These are phyloP conservation scores for Metschnikowia drakensbergensis DNA, from an alignment of 805 yeast genomes.

Conservation along the genomic window DNA sequence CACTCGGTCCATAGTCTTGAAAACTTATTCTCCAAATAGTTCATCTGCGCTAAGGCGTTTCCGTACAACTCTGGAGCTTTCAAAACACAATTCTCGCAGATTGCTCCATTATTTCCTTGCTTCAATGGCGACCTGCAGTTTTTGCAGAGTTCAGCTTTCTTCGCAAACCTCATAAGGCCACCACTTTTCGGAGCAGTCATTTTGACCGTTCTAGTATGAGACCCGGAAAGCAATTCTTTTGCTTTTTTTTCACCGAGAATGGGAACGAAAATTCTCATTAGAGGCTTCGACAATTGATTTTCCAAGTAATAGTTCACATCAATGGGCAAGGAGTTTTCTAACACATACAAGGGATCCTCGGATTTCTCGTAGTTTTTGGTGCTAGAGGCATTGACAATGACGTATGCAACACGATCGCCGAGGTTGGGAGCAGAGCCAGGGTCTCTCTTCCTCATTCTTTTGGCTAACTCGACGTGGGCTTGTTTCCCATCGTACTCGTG, in stretches of 20 bases:
- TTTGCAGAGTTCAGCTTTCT: constrained; percentile 82
- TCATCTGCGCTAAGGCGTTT: constrained; percentile 75
- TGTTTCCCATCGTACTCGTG: constrained; percentile 94
- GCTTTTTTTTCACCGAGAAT: constrained; percentile 85
- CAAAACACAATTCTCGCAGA: constrained; percentile 80
- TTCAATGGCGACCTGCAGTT: constrained; percentile 82
- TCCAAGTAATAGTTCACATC: constrained; percentile 93
- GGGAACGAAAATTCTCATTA: constrained; percentile 91
- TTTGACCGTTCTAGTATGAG: constrained; percentile 75
- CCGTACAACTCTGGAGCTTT: constrained; percentile 66
- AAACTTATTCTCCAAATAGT: constrained; percentile 75
- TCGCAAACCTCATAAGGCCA: constrained; percentile 88
- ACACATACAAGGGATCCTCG: constrained; percentile 91
- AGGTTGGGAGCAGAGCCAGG: constrained; percentile 95
- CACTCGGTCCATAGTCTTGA: constrained; percentile 96
- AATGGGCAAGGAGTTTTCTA: constrained; percentile 88
- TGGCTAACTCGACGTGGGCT: constrained; percentile 95
- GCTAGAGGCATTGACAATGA: constrained; percentile 73
- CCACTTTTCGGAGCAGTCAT: constrained; percentile 76
- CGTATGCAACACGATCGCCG: constrained; percentile 98
- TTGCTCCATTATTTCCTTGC: constrained; percentile 56
- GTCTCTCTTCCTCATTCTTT: constrained; percentile 93
- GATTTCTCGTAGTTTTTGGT: constrained; percentile 92
- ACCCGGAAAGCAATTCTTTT: constrained; percentile 73
- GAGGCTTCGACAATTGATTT: constrained; percentile 88